Evolutionary conservation across 345 rosid genomes (phyloP).

Genomic region (Pistacia integerrima): DNA sequence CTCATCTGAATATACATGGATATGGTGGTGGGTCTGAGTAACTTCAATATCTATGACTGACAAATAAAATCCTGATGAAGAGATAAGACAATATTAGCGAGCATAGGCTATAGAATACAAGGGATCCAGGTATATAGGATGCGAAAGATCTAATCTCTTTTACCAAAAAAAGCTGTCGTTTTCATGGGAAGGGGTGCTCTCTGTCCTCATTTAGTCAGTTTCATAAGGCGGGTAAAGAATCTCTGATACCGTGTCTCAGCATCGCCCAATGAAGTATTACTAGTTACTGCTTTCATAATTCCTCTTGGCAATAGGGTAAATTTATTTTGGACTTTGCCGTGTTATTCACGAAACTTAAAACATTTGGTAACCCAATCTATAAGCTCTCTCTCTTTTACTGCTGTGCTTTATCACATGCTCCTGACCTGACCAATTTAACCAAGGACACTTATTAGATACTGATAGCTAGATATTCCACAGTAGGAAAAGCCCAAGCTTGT

Average conservation of each 20-base stretch:
- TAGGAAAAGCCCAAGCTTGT: too few species aligned
- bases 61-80: not conserved
- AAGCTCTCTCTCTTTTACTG: not conserved
- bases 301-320: not conserved
- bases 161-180: slow-evolving; percentile 7
- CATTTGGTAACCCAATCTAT: not conserved
- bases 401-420: not conserved
- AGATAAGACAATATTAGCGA: not conserved
- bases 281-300: not conserved
- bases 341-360: not conserved
- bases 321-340: not conserved
- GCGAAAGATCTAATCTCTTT: slow-evolving; percentile 18
- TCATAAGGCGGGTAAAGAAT: slow-evolving; percentile 26
- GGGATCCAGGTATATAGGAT: not conserved
- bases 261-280: not conserved
- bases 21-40: too few species aligned
- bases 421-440: not conserved
- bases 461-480: too few species aligned
- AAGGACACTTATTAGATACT: not conserved
- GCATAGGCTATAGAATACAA: not conserved
- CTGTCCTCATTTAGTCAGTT: slow-evolving; percentile 13
- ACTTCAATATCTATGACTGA: too few species aligned
- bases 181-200: slow-evolving; percentile 18
- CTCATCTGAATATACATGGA: not conserved
- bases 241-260: slow-evolving; percentile 26